These are phyloP conservation scores for Passalora sequoiae DNA, from an alignment of 2,329 filamentous ascomycete species.

Conservation along the genomic window DNA sequence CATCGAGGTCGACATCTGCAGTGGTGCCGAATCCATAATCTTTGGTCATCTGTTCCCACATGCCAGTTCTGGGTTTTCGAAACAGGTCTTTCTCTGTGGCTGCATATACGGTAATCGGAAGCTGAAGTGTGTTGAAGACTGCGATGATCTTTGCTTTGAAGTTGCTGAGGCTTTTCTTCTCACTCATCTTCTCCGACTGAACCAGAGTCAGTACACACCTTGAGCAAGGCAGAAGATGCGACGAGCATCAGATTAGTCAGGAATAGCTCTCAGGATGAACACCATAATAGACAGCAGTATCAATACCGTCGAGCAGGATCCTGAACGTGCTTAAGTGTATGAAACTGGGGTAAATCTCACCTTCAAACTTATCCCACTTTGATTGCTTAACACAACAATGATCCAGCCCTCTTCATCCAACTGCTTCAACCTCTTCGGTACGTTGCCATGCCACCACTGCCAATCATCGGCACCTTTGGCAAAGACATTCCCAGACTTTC, in stretches of 20 bases:
- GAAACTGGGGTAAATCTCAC: no score
- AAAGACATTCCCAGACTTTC: conserved; percentile 74
- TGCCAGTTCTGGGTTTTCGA: conserved; percentile 80
- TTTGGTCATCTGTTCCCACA: conserved; percentile 69
- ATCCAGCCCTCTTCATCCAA: conserved; percentile 70
- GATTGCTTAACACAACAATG: conserved; percentile 80
- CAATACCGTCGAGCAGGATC: no score
- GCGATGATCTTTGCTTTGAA: conserved; percentile 76
- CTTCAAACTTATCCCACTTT: conserved; percentile 71
- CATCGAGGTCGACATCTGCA: conserved; percentile 59
- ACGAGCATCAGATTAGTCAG: no score
- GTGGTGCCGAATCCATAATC: conserved; percentile 47
- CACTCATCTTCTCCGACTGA: conserved; percentile 57
- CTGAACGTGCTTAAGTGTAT: no score
- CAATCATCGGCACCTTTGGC: conserved; percentile 68
- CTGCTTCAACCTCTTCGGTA: conserved; percentile 62
- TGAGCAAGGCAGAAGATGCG: no score
- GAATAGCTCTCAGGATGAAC: no score
- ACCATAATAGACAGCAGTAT: no score
- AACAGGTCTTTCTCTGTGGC: conserved; percentile 77
- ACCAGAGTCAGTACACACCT: background rate
- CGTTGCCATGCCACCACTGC: conserved; percentile 82
- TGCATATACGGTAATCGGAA: conserved; percentile 78
- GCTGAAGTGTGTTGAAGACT: conserved; percentile 64
- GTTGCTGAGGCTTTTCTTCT: conserved; percentile 63